A percentile compares a stretch with the other conserved stretches of the same genome.
These are phyloP conservation scores for Russula vinacea DNA, from an alignment of 768 basidiomycete species.

Conservation along the genomic window DNA sequence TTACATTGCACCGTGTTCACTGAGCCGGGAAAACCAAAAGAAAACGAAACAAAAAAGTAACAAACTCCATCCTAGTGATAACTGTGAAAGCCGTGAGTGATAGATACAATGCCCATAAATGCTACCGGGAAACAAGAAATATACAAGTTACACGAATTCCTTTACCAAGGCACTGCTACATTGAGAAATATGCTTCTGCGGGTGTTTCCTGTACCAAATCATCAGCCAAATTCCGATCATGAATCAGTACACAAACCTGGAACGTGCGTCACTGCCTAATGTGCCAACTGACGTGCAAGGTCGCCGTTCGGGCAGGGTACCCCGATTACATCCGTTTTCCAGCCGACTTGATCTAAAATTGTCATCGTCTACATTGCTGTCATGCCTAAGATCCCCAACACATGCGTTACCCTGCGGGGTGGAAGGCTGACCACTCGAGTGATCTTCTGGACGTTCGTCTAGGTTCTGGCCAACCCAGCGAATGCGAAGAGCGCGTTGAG, in stretches of 20 bases:
- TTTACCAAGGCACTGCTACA: conserved; percentile 18
- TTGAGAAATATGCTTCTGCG: conserved; percentile 14
- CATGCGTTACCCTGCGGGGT: conserved; percentile 4
- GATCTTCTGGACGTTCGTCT: conserved; percentile 14
- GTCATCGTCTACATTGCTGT: conserved; percentile 2
- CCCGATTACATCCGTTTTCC: conserved; percentile 6
- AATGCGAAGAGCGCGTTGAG: conserved; percentile 25
- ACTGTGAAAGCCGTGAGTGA: conserved; percentile 12
- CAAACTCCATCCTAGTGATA: conserved; percentile 8
- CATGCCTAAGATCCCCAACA: neutral
- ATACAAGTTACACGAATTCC: conserved; percentile 22
- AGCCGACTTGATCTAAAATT: conserved; percentile 13
- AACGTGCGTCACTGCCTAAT: conserved; percentile 4
- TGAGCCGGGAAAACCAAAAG: conserved; percentile 1
- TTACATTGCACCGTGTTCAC: conserved; percentile 20
- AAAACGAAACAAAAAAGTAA: neutral
- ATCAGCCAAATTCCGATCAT: conserved; percentile 4
- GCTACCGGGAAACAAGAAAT: conserved; percentile 13
- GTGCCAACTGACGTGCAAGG: neutral
- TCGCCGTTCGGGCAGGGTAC: neutral
- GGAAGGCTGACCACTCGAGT: neutral
- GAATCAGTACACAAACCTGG: conserved; percentile 18
- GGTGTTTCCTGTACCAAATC: conserved; percentile 1
- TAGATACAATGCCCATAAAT: conserved; percentile 26
- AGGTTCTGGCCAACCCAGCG: conserved; percentile 25